Evolutionary conservation across 164 flowering plant genomes (phyloP), one percentile per base, ranked within the genome.

Genomic region (Vitis amurensis): DNA sequence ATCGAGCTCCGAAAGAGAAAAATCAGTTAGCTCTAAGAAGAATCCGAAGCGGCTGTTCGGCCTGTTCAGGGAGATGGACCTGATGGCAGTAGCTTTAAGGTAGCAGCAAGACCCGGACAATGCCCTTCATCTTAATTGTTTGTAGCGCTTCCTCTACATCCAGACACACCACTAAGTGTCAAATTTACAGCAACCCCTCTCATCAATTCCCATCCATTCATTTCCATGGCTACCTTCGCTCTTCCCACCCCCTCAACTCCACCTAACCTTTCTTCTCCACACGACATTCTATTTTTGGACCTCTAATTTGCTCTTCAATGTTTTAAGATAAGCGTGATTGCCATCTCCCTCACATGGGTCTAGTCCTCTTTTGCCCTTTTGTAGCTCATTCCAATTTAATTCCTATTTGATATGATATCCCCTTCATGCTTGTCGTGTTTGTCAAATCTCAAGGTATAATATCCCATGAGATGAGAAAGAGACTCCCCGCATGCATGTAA

Each of bases 1-100:
- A 1, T 55, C 58, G 11, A 15, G 12, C 15, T 63, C 16, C 2
- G 15, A 56, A 49, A 50, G 67, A 19, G 16, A 8, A 37, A 64
- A 50, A 44, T 53, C 27, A 56, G n/a, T n/a, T 51, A 17, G 61
- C 67, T 62, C 62, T 47, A 47, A 62, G 19, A 30, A 74, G 77
- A 64, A 74, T 74, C 73, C 76, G 52, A 69, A 74, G 69, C 69
- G 15, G 17, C 3, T 55, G n/a, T 11, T 49, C 6, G 44, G 44
- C 6, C 44, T 37, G 44, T 23, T 64, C 50, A 48, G 31, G 47
- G 55, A 48, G 56, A 64, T 48, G 19, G 55, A 64, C 55, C 4
- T 64, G 56, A 48, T 7, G 58, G 4, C 12, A 14, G 2, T 56
- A 23, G 68, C 77, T 69, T 69, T 44, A 65, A 53, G 66, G 62